These are phyloP conservation scores for Kodamaea arcana DNA, from an alignment of 1,139 yeast species.

Conservation along the genomic window DNA sequence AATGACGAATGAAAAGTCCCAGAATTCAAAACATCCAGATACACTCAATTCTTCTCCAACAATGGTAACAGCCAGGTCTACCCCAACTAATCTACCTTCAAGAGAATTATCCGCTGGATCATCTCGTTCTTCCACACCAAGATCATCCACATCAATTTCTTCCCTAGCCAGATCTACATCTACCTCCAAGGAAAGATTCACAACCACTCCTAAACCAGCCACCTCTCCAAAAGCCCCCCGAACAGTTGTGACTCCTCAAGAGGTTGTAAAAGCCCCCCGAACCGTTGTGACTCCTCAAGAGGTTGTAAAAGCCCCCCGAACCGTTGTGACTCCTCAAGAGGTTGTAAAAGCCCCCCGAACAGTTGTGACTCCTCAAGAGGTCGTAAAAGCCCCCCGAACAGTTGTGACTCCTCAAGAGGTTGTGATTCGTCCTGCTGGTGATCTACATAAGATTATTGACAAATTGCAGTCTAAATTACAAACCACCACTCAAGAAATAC, in stretches of 20 bases:
- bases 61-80: not conserved
- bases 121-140: not conserved
- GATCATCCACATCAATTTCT: not conserved
- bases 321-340: not conserved
- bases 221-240: not conserved
- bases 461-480: constrained; percentile 41
- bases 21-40: no score
- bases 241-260: not conserved
- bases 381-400: not conserved
- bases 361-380: not conserved
- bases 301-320: not conserved
- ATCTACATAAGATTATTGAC: constrained; percentile 32
- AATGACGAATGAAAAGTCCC: not conserved
- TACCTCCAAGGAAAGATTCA: no score
- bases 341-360: not conserved
- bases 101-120: not conserved
- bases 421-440: not conserved
- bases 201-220: not conserved
- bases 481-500: constrained; percentile 27
- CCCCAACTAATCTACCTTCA: not conserved
- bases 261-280: not conserved
- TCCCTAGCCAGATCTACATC: not conserved
- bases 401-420: not conserved
- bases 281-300: not conserved
- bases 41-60: not conserved